Conservation (phyloP, 1,284 basidiomycete genomes). For the Boletus semigastroideus region DNA sequence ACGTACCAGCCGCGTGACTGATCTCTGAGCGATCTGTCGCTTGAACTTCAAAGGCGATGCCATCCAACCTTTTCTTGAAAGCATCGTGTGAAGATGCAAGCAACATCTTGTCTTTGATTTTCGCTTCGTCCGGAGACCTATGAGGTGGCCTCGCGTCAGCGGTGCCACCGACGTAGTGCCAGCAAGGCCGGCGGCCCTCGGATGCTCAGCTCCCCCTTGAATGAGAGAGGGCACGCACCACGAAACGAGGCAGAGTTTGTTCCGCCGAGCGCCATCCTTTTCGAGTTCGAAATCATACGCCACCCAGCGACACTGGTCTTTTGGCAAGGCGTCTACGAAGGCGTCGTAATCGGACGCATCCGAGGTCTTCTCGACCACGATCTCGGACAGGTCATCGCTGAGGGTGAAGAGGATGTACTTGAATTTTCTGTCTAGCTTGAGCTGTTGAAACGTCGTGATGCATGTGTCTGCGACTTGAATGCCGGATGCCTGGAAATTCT, state of each 20-base stretch:
- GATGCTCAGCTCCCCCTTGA: no score
- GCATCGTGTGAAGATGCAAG: constrained; percentile 91
- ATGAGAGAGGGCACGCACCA: constrained; percentile 51
- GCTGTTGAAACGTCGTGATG: constrained; percentile 65
- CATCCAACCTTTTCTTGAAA: constrained; percentile 70
- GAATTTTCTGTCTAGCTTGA: constrained; percentile 82
- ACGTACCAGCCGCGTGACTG: constrained; percentile 74
- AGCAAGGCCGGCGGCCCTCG: neutral
- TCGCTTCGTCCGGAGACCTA: constrained; percentile 88
- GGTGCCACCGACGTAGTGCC: neutral
- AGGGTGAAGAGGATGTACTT: constrained; percentile 89
- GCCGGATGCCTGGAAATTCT: constrained; percentile 68
- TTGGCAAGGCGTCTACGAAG: constrained; percentile 79
- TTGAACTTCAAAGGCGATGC: constrained; percentile 81
- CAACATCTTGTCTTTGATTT: constrained; percentile 94
- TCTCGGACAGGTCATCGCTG: constrained; percentile 67
- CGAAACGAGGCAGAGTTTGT: constrained; percentile 85
- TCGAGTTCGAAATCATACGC: constrained; percentile 93
- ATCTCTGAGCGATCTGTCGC: constrained; percentile 86
- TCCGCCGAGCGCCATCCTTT: constrained; percentile 65
- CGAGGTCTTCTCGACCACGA: constrained; percentile 73
- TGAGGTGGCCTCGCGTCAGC: constrained; percentile 2
- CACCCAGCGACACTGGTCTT: constrained; percentile 82
- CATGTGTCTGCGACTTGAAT: constrained; percentile 65
- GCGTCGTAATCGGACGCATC: constrained; percentile 61